Base-by-base conservation (phyloP, 495 filamentous ascomycete genomes). In the Corynascus novoguineensis region DNA sequence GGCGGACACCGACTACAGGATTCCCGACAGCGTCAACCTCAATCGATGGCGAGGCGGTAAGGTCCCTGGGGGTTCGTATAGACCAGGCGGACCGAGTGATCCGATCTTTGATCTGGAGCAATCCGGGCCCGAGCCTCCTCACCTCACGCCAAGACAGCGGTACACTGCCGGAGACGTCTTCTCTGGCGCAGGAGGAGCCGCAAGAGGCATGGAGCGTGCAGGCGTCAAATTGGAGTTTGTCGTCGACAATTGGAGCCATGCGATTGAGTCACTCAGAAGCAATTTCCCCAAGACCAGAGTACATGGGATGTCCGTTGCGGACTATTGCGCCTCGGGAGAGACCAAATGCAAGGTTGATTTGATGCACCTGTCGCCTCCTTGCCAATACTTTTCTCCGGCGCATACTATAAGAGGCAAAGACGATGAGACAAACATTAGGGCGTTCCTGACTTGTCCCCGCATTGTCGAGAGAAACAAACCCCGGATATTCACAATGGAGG, bases 341-440 rank as follows among this genome's bases (percentile, higher is more conserved):
- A 45, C 38, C 27, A 61, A 11, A 57, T 71, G 50, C 50, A 73
- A 64, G 22, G 80, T 89, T 0, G 90, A 96, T 61, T 73, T 95
- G 19, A 73, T 87, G 2, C 92, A 97, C 53, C 67, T 92, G 0
- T 93, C 88, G 0, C 89, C 90, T 0, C 92, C 92, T 0, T 97
- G 92, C 49, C 88, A 93, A 57, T 82, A 81, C 7, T 96, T 86
- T 69, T 95, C 88, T 0, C 82, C 84, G 0, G 88, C 87, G 0
- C 88, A 96, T 55, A 92, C 88, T 0, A 68, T 77, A 3, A 60
- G 74, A 0, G 81, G 83, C 1, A 72, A 77, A 10, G 76, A 88
- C 35, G 90, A 95, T 46, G 89, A 92, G 3, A 74, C 68, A 6
- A 96, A 96, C 54, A 82, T 81, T 0, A 85, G 86, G 0, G 81